Conservation (phyloP, 2,329 filamentous ascomycete species). For the Karstenula rhodostoma region DNA sequence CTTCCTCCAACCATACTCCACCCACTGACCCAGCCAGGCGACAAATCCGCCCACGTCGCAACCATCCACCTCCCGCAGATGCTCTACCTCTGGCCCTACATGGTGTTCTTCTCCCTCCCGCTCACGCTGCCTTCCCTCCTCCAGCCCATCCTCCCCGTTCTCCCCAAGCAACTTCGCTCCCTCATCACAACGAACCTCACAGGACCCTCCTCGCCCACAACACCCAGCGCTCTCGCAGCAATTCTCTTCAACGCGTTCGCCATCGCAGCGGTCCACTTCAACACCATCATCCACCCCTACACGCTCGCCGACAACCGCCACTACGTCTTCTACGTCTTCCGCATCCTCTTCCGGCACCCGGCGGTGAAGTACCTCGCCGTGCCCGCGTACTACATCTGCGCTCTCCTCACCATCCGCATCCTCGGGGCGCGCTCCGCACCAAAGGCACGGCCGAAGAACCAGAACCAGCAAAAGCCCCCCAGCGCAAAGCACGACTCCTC, state of each 20-base stretch:
- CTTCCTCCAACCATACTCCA: not conserved
- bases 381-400: slow-evolving; percentile 74
- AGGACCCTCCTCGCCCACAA: slow-evolving; percentile 7
- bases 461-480: slow-evolving; percentile 8
- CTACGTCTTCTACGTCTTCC: slow-evolving; percentile 97
- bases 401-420: slow-evolving; percentile 71
- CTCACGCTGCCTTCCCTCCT: slow-evolving; percentile 69
- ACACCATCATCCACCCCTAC: slow-evolving; percentile 95
- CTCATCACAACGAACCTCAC: slow-evolving; percentile 18
- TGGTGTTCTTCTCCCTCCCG: slow-evolving; percentile 88
- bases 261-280: slow-evolving; percentile 70
- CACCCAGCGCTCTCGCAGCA: slow-evolving; percentile 38
- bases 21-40: slow-evolving; percentile 63
- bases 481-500: slow-evolving; percentile 20
- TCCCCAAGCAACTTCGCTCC: slow-evolving; percentile 27
- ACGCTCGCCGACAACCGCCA: slow-evolving; percentile 96
- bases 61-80: slow-evolving; percentile 90
- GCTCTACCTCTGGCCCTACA: slow-evolving; percentile 93
- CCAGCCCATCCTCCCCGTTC: slow-evolving; percentile 38
- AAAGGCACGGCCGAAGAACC: slow-evolving; percentile 9
- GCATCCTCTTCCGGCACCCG: slow-evolving; percentile 73
- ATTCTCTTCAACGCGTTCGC: slow-evolving; percentile 50
- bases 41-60: slow-evolving; percentile 93
- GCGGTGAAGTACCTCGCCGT: slow-evolving; percentile 72
- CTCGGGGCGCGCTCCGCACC: slow-evolving; percentile 54